These are phyloP conservation scores for Candolleomyces eurysporus DNA, from an alignment of 768 basidiomycete genomes.

Conservation along the genomic window DNA sequence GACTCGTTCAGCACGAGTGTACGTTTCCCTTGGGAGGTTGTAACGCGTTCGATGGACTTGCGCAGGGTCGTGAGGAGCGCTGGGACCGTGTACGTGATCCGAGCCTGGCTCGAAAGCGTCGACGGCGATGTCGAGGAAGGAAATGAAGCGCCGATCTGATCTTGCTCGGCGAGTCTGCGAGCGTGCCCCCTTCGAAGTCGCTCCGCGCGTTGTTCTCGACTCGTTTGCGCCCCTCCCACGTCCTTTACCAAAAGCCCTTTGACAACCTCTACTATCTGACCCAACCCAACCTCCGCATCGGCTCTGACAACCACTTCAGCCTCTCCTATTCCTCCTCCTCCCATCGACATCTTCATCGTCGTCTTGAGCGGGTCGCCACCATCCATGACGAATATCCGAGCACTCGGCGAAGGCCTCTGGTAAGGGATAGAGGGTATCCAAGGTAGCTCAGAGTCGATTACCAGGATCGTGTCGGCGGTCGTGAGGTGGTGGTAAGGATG, in stretches of 20 bases:
- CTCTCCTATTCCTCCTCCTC: conserved; percentile 43
- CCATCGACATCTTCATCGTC: conserved; percentile 30
- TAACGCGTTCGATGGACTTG: conserved; percentile 33
- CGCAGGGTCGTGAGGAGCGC: conserved; percentile 52
- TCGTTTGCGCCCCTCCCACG: not conserved
- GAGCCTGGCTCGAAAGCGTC: conserved; percentile 1
- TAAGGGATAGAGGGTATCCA: conserved; percentile 51
- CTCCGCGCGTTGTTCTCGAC: conserved; percentile 9
- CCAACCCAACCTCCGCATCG: conserved; percentile 50
- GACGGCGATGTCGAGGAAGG: conserved; percentile 8
- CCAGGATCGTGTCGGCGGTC: conserved; percentile 58
- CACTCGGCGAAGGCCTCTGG: conserved; percentile 38
- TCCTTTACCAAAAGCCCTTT: conserved; percentile 20
- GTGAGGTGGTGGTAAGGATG: conserved; percentile 32
- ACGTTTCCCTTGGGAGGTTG: conserved; percentile 34
- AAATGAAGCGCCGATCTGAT: too few relatives aligned
- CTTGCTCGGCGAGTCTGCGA: conserved; percentile 3
- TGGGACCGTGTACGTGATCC: conserved; percentile 35
- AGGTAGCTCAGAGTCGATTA: conserved; percentile 65
- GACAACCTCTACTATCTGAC: conserved; percentile 42
- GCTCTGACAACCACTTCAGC: conserved; percentile 60
- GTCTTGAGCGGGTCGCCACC: conserved; percentile 60
- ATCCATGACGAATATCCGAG: conserved; percentile 60
- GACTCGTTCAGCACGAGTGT: conserved; percentile 60
- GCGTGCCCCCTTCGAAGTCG: conserved; percentile 13